Percentiles rank a stretch among this genome's conserved stretches.
Conservation (phyloP, 768 basidiomycete species). For the Serendipita sp. region DNA sequence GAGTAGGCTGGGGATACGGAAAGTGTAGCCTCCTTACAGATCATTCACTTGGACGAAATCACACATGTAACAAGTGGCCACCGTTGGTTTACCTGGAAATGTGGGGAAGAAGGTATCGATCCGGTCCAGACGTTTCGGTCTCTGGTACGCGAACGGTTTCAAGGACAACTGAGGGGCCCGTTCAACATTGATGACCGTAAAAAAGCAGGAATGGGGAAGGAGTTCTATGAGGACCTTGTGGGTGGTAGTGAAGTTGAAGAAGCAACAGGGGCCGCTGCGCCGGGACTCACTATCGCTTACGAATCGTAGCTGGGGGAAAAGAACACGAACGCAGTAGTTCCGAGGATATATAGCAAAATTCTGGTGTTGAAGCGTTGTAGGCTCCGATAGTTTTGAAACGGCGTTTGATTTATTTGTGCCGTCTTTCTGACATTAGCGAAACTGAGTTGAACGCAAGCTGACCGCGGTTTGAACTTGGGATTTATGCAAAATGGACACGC, state of each 20-base stretch:
- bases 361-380: too few relatives aligned
- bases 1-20: slow-evolving; percentile 31
- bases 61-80: slow-evolving; percentile 71
- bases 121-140: slow-evolving; percentile 50
- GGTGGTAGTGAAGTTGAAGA: slow-evolving; percentile 27
- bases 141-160: slow-evolving; percentile 53
- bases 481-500: too few relatives aligned
- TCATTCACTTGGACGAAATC: slow-evolving; percentile 69
- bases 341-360: too few relatives aligned
- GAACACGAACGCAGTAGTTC: too few relatives aligned
- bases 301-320: too few relatives aligned
- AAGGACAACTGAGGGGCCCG: slow-evolving; percentile 62
- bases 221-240: slow-evolving; percentile 54
- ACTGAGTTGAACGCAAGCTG: too few relatives aligned
- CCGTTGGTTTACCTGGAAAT: slow-evolving; percentile 70
- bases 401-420: too few relatives aligned
- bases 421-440: too few relatives aligned
- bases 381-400: too few relatives aligned
- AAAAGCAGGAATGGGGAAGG: slow-evolving; percentile 52
- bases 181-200: slow-evolving; percentile 62
- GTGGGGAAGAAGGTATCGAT: slow-evolving; percentile 36
- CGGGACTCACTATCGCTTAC: too few relatives aligned
- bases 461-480: too few relatives aligned
- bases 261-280: background rate
- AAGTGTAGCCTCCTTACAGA: slow-evolving; percentile 49